Evolutionary conservation across 1,284 basidiomycete genomes (phyloP).

Genomic region (Puccinia horiana): DNA sequence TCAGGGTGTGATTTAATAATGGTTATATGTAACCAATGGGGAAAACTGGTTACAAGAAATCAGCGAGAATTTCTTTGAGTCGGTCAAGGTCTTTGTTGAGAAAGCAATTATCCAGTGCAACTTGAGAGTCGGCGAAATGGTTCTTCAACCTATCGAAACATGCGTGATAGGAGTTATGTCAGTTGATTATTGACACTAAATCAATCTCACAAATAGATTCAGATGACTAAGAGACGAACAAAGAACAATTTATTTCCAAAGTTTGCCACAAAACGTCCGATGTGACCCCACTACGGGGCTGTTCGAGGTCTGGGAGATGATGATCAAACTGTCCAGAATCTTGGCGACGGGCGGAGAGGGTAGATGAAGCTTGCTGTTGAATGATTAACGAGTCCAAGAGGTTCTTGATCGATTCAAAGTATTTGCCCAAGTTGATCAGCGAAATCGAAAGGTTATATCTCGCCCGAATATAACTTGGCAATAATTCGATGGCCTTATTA

Average conservation of each 20-base stretch:
- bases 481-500: constrained; percentile 80
- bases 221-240: neutral
- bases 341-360: neutral
- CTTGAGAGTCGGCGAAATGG: neutral
- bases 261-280: constrained; percentile 31
- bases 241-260: constrained; percentile 34
- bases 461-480: constrained; percentile 85
- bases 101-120: neutral
- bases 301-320: neutral
- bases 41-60: neutral
- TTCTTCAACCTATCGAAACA: neutral
- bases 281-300: neutral
- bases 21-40: too few species aligned
- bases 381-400: constrained; percentile 7
- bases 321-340: neutral
- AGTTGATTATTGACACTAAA: neutral
- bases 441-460: constrained; percentile 37
- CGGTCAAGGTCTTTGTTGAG: neutral
- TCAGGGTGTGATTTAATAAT: neutral
- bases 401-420: constrained; percentile 4
- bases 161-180: neutral
- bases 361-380: neutral
- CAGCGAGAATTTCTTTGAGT: neutral
- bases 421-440: constrained; percentile 21
- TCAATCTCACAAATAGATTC: neutral